Conservation (phyloP, 2,329 filamentous ascomycete genomes). For the Neofusicoccum cordaticola region DNA sequence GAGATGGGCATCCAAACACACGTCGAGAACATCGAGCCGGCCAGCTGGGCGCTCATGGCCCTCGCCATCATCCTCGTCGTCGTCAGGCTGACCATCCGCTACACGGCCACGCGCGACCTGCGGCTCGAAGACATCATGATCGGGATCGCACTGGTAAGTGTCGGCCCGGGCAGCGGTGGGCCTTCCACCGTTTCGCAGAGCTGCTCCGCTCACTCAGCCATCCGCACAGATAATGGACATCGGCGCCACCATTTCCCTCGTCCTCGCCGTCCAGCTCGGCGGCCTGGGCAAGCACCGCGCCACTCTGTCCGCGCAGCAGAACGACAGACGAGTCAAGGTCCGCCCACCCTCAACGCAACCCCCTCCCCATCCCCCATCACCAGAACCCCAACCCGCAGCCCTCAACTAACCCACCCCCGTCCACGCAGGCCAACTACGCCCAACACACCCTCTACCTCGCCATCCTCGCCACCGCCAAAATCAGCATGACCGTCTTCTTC, state of each 20-base stretch:
- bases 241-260: not conserved
- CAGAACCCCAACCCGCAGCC: too few relatives aligned
- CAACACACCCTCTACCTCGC: conserved; percentile 1
- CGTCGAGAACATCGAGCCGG: not conserved
- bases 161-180: too few relatives aligned
- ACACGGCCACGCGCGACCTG: not conserved
- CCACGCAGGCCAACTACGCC: not conserved
- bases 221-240: not conserved
- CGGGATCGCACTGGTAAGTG: not conserved
- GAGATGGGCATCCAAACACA: conserved; percentile 4
- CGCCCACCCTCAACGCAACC: not conserved
- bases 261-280: not conserved
- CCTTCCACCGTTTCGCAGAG: not conserved
- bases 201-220: not conserved
- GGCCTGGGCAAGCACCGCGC: not conserved
- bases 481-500: conserved; percentile 6
- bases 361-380: too few relatives aligned
- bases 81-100: not conserved
- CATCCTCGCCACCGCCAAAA: not conserved
- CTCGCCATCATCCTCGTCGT: not conserved
- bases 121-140: conserved; percentile 1
- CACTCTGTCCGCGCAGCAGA: not conserved
- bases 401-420: not conserved
- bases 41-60: conserved; percentile 3
- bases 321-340: not conserved